Evolutionary conservation across 345 rosid species (phyloP).

Genomic region (Bruguiera sexangula): DNA sequence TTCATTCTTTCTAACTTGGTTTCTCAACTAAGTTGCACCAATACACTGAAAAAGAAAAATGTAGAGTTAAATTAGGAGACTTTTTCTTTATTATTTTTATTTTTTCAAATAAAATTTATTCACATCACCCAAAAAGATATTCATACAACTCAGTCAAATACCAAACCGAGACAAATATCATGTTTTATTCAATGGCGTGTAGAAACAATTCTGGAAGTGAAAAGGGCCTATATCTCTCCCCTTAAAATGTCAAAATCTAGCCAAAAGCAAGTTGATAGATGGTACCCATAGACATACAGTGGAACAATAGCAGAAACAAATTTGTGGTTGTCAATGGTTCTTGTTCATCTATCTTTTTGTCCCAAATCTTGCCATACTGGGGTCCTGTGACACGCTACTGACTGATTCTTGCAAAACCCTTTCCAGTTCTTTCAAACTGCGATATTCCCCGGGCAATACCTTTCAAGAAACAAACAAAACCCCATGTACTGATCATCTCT

Average conservation of each 20-base stretch:
- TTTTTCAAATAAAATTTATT: too few relatives aligned
- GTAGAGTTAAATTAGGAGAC: too few relatives aligned
- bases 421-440: background rate
- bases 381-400: slow-evolving; percentile 16
- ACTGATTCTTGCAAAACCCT: background rate
- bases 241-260: background rate
- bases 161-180: background rate
- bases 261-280: background rate
- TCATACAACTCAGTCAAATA: background rate
- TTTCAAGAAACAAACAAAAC: background rate
- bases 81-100: too few relatives aligned
- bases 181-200: background rate
- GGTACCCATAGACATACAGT: slow-evolving; percentile 27
- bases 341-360: slow-evolving; percentile 2
- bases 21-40: too few relatives aligned
- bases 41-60: too few relatives aligned
- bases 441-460: background rate
- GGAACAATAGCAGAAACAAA: slow-evolving; percentile 21
- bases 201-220: background rate
- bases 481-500: background rate
- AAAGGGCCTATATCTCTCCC: background rate
- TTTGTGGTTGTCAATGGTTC: background rate
- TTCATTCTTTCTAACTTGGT: too few relatives aligned
- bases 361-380: background rate
- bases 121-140: too few relatives aligned